Evolutionary conservation across 176 grass and related monocot genomes (phyloP).

Genomic region (Avena atlantica): DNA sequence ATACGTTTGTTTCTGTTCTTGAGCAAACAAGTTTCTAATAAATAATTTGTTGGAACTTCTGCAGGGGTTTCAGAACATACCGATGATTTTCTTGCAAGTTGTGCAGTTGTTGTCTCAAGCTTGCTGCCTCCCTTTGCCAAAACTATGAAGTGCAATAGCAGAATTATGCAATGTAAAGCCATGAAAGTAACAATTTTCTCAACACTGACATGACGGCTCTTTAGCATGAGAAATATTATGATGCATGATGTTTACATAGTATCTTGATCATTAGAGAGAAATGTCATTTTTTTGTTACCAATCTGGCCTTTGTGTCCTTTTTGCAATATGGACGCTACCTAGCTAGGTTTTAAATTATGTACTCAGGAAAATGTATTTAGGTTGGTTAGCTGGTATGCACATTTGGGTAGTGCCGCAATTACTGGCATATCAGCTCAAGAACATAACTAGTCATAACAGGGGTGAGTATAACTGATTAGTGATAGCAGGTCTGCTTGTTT

Average conservation of each 20-base stretch:
- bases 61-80: constrained; percentile 54
- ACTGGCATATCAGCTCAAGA: neutral
- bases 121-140: constrained; percentile 94
- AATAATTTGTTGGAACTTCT: constrained; percentile 22
- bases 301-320: neutral
- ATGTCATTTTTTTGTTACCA: neutral
- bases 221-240: neutral
- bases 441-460: neutral
- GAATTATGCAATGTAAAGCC: constrained; percentile 26
- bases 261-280: neutral
- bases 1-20: neutral
- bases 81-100: constrained; percentile 93
- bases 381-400: neutral
- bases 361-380: constrained; percentile 10
- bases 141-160: constrained; percentile 59
- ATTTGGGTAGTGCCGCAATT: neutral
- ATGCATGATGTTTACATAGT: neutral
- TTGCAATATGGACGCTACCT: neutral
- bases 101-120: constrained; percentile 99
- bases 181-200: neutral
- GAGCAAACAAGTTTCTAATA: constrained; percentile 11
- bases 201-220: neutral
- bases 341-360: too few species aligned
- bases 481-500: neutral
- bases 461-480: constrained; percentile 3